phyloP scores from a whole-genome alignment of 2,329 filamentous ascomycete species.

The Phaeophleospora eucalypticola region DNA sequence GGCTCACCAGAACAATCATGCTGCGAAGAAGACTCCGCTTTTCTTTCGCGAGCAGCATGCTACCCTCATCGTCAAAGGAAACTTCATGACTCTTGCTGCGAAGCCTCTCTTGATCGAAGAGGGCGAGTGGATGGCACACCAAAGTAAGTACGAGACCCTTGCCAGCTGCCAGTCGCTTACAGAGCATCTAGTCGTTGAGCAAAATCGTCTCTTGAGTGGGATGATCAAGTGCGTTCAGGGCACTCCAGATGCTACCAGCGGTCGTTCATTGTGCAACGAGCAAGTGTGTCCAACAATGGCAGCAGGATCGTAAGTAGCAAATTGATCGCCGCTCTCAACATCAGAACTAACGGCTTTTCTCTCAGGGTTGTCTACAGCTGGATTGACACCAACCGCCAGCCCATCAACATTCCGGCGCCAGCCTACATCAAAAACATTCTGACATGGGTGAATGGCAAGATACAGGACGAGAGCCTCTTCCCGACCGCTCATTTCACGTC shows the following conservation, averaged over 20 bases:
- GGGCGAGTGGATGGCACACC: conserved; percentile 93
- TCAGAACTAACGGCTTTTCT: too few species aligned
- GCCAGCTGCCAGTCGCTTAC: background rate
- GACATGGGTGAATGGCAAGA: conserved; percentile 95
- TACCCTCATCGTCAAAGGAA: conserved; percentile 89
- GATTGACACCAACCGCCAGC: conserved; percentile 82
- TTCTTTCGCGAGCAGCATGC: conserved; percentile 73
- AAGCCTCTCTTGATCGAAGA: conserved; percentile 90
- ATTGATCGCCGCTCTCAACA: too few species aligned
- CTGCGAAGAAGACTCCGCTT: conserved; percentile 47
- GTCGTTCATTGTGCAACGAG: conserved; percentile 75
- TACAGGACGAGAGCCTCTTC: conserved; percentile 84
- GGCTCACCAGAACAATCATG: conserved; percentile 37
- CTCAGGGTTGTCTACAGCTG: conserved; percentile 88
- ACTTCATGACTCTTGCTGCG: conserved; percentile 93
- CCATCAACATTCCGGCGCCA: conserved; percentile 84
- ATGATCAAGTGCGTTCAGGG: conserved; percentile 88
- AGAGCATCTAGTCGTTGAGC: conserved; percentile 77
- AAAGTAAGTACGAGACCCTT: conserved; percentile 59
- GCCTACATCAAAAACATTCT: conserved; percentile 96
- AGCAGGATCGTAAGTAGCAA: conserved; percentile 74
- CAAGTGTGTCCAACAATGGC: conserved; percentile 87
- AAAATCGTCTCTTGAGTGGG: conserved; percentile 82
- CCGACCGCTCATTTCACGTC: conserved; percentile 76
- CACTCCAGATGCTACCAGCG: conserved; percentile 66